Evolutionary conservation across 2,329 filamentous ascomycete genomes (phyloP).

Genomic region (Phoma sp.): DNA sequence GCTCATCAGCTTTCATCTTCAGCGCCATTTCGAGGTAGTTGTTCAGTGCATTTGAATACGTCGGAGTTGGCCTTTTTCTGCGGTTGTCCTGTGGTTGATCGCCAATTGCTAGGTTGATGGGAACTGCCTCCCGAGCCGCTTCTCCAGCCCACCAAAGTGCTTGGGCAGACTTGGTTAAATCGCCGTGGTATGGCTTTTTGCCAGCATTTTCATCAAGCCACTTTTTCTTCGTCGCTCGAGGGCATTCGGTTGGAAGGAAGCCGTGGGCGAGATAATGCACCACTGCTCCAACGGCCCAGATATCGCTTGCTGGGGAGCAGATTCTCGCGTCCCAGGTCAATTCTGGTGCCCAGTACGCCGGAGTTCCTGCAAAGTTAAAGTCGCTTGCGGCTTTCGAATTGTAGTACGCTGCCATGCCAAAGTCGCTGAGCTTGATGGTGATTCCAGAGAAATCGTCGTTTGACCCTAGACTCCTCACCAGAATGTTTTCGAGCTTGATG

Average conservation of each 20-base stretch:
- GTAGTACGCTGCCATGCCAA: conserved; percentile 68
- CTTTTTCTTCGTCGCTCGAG: not conserved
- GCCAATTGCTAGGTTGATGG: not conserved
- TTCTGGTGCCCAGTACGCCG: conserved; percentile 29
- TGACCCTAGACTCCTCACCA: not conserved
- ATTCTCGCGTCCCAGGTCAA: conserved; percentile 22
- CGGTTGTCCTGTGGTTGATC: not conserved
- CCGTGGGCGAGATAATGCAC: conserved; percentile 25
- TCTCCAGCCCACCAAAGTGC: not conserved
- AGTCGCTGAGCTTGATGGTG: conserved; percentile 71
- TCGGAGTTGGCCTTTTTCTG: conserved; percentile 18
- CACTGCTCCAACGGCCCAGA: conserved; percentile 35
- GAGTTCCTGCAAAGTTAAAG: conserved; percentile 17
- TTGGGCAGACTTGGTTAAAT: not conserved
- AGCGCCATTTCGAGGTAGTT: not conserved
- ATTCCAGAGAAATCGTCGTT: conserved; percentile 18
- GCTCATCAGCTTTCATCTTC: not conserved
- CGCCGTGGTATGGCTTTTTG: not conserved
- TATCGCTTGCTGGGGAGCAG: conserved; percentile 24
- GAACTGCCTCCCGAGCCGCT: not conserved
- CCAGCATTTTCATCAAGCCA: not conserved
- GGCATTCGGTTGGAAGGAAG: not conserved
- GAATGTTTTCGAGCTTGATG: not conserved
- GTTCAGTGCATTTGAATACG: conserved; percentile 25
- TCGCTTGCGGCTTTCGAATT: conserved; percentile 35